phyloP scores from a whole-genome alignment of 805 yeast genomes.

The Kazachstania viticola region DNA sequence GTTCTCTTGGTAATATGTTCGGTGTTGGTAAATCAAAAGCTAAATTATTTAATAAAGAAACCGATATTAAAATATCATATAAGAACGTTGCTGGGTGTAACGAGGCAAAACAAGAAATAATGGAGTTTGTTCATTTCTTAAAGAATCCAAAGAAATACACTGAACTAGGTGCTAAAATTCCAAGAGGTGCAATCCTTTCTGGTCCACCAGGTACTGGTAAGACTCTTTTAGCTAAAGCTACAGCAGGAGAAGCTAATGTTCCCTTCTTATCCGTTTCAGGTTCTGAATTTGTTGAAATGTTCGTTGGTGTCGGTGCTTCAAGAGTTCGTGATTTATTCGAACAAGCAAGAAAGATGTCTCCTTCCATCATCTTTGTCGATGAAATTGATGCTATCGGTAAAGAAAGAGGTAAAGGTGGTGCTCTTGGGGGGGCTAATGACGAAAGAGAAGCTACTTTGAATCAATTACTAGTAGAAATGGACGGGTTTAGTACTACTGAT shows the following conservation, averaged over 20 bases:
- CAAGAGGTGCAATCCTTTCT: slow-evolving; percentile 86
- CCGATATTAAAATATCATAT: slow-evolving; percentile 70
- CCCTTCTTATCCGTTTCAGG: slow-evolving; percentile 88
- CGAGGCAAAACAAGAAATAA: slow-evolving; percentile 88
- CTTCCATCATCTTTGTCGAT: slow-evolving; percentile 82
- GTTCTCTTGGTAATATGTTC: slow-evolving; percentile 37
- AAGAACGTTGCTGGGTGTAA: slow-evolving; percentile 92
- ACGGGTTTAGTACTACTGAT: slow-evolving; percentile 79
- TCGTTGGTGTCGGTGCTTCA: slow-evolving; percentile 92
- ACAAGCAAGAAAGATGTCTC: slow-evolving; percentile 83
- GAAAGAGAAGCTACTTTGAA: slow-evolving; percentile 90
- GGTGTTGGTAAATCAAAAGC: slow-evolving; percentile 73
- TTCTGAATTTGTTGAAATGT: slow-evolving; percentile 94
- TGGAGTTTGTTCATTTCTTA: slow-evolving; percentile 87
- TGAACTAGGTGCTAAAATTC: slow-evolving; percentile 83
- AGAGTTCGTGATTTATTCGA: slow-evolving; percentile 87
- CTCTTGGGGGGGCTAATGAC: slow-evolving; percentile 73
- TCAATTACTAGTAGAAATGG: slow-evolving; percentile 91
- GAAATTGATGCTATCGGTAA: slow-evolving; percentile 96
- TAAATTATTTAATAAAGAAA: slow-evolving; percentile 70
- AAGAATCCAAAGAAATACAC: slow-evolving; percentile 80
- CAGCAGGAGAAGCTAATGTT: slow-evolving; percentile 95
- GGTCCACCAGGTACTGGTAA: slow-evolving; percentile 99
- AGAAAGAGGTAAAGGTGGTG: slow-evolving; percentile 63
- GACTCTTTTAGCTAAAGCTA: slow-evolving; percentile 83